Evolutionary conservation across 148 eudicot genomes (phyloP), one percentile per base, ranked within the genome.

Genomic region (Silene latifolia): DNA sequence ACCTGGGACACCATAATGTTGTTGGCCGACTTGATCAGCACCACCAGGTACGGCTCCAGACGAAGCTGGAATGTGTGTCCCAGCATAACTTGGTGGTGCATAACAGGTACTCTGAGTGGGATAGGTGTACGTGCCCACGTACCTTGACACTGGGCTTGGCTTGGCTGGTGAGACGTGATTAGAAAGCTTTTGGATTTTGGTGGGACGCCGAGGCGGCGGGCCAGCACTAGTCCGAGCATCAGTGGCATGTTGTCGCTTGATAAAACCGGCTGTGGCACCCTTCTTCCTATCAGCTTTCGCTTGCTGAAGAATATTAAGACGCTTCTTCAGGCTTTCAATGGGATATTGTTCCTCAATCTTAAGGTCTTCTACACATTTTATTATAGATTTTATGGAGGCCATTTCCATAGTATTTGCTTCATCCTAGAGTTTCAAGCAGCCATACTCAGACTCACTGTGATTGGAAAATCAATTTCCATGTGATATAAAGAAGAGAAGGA

Each of bases 281-380:
- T 77, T 85, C 84, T 84, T 62, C 84, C 80, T 86, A 21, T 83
- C 81, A 25, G 81, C 74, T 76, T 76, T 84, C 42, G 83, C 82
- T 80, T 71, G 86, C 80, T 85, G 85, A 68, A 86, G 67, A 21
- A 67, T 54, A 39, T 69, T 25, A n/a, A 88, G 80, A 44, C 83
- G 80, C 68, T 80, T 82, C 80, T 65, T 78, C 70, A 86, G 76
- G 83, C 72, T 75, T 29, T 86, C 83, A 4, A 80, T 42, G 51
- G 79, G 57, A 79, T 82, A 83, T 61, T 86, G 76, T 1, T 82
- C 75, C 79, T 83, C 89, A 72, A 88, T 82, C 46, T 84, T 82
- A 72, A 80, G 81, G 65, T 88, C 91, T 84, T 83, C 89, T 64
- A 86, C 87, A 80, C 91, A 88, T 80, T 84, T 88, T 79, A 88